Conservation (phyloP, 768 basidiomycete genomes). For the Tricholomella constricta region DNA sequence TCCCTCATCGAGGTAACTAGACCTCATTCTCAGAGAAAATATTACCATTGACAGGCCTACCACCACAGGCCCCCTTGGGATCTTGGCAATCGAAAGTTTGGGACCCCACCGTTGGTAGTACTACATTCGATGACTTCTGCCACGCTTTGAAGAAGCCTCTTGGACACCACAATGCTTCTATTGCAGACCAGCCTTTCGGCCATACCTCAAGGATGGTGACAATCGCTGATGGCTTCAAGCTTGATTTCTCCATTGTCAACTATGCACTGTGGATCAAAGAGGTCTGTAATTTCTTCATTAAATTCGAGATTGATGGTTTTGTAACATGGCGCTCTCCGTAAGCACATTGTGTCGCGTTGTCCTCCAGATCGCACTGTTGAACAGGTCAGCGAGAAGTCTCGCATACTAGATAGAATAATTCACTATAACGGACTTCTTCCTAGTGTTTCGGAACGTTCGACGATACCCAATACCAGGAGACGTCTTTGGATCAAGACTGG, state of each 20-base stretch:
- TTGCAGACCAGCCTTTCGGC: slow-evolving; percentile 47
- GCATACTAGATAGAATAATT: not conserved
- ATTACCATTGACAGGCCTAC: not conserved
- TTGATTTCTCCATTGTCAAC: slow-evolving; percentile 66
- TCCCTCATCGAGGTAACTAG: slow-evolving; percentile 58
- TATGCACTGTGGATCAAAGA: slow-evolving; percentile 79
- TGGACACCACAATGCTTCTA: slow-evolving; percentile 26
- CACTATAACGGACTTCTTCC: no score
- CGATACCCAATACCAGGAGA: slow-evolving; percentile 62
- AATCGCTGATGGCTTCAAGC: slow-evolving; percentile 44
- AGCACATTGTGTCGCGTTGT: slow-evolving; percentile 64
- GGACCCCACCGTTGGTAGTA: slow-evolving; percentile 72
- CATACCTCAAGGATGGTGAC: slow-evolving; percentile 50
- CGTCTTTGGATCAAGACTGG: slow-evolving; percentile 74
- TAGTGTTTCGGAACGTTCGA: slow-evolving; percentile 90
- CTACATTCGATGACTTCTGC: slow-evolving; percentile 71
- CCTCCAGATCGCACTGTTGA: slow-evolving; percentile 41
- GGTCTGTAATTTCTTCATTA: slow-evolving; percentile 35
- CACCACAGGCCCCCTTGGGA: slow-evolving; percentile 55
- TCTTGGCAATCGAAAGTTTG: slow-evolving; percentile 87
- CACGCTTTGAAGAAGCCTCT: slow-evolving; percentile 49
- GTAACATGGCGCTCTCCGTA: not conserved
- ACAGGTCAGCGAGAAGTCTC: slow-evolving; percentile 27
- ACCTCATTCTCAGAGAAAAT: not conserved
- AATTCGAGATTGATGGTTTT: not conserved